Base-by-base conservation (phyloP, 2,329 filamentous ascomycete species). In the Diaporthe batatas region DNA sequence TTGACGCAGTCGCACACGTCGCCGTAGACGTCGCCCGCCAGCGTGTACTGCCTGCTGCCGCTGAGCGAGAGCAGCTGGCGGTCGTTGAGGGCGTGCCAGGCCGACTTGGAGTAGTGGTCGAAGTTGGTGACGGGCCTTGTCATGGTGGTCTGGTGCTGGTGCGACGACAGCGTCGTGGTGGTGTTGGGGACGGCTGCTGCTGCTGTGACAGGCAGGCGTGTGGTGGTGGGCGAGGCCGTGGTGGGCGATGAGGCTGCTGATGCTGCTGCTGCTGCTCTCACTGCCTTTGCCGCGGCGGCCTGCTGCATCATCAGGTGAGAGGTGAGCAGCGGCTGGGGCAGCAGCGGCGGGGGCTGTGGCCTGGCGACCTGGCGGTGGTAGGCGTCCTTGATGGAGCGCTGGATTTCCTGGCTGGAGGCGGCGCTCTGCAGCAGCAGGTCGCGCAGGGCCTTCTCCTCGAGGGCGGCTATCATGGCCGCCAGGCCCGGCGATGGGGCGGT, bases 1-100 rank as follows among this genome's bases (percentile, higher is more conserved):
- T 23, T 69, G 67, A 69, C 42, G 39, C 53, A 58, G 29, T 49
- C 67, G 53, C 67, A 57, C 53, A 69, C 58, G 51, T 57, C 29
- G 53, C 32, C 7, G 67, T 69, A 69, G 32, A 69, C 67, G 51
- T 69, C 67, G 11, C 53, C 39, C 3, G 36, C 42, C 72, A 57
- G 34, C 21, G 39, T 36, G 55, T 71, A 71, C 55, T 71, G 68
- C 10, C 47, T 32, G 58, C 68, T 71, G 68, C 68, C 68, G 58
- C 68, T 51, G 29, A 71, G 55, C 4, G 39, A 6, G 18, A 69
- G 67, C 39, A 58, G 39, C 53, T 49, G 21, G 42, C 58, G 53
- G 69, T 71, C 55, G 58, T 71, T 65, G n/a, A 71, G 55, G 21
- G 55, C 55, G 58, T 71, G 58, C 69, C 69, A 71, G 7, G 69